These are phyloP conservation scores for Ophiosphaerella narmari DNA, from an alignment of 2,329 filamentous ascomycete species.

Conservation along the genomic window DNA sequence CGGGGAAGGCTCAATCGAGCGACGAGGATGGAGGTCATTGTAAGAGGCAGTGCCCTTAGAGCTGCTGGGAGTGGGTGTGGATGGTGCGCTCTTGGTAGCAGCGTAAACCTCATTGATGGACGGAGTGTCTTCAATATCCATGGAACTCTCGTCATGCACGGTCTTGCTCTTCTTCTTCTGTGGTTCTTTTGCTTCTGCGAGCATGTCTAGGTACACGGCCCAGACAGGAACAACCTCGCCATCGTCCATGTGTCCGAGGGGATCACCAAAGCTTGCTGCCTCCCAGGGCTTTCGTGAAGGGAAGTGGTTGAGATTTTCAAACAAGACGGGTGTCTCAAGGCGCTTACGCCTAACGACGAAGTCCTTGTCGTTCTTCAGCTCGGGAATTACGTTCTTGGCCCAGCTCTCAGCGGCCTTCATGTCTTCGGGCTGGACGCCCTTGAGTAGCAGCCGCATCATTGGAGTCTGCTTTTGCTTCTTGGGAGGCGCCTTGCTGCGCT, in stretches of 20 bases:
- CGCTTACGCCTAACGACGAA: conserved; percentile 37
- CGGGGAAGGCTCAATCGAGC: conserved; percentile 35
- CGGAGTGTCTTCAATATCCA: conserved; percentile 19
- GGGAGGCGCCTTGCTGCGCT: conserved; percentile 22
- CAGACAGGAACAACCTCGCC: conserved; percentile 36
- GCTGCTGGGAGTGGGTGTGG: conserved; percentile 18
- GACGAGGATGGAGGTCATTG: conserved; percentile 35
- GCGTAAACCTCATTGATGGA: conserved; percentile 28
- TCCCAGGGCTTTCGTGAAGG: conserved; percentile 40
- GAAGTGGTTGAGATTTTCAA: conserved; percentile 33
- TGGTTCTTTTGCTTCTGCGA: conserved; percentile 27
- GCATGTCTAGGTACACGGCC: conserved; percentile 34
- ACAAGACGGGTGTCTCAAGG: conserved; percentile 28
- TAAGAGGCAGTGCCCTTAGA: conserved; percentile 13
- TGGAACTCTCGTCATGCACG: conserved; percentile 5
- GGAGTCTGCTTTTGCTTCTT: conserved; percentile 20
- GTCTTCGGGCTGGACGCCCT: conserved; percentile 26
- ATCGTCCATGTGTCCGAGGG: conserved; percentile 32
- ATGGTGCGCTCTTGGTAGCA: conserved; percentile 22
- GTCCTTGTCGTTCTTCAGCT: conserved; percentile 21
- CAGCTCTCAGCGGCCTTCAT: conserved; percentile 27
- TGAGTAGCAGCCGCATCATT: conserved; percentile 22
- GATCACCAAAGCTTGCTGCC: conserved; percentile 31
- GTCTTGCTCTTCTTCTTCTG: conserved; percentile 30
- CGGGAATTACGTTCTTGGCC: conserved; percentile 27